Evolutionary conservation across 2,329 filamentous ascomycete species (phyloP), one percentile per base, ranked within the genome.

Genomic region (Xylaria sp.): DNA sequence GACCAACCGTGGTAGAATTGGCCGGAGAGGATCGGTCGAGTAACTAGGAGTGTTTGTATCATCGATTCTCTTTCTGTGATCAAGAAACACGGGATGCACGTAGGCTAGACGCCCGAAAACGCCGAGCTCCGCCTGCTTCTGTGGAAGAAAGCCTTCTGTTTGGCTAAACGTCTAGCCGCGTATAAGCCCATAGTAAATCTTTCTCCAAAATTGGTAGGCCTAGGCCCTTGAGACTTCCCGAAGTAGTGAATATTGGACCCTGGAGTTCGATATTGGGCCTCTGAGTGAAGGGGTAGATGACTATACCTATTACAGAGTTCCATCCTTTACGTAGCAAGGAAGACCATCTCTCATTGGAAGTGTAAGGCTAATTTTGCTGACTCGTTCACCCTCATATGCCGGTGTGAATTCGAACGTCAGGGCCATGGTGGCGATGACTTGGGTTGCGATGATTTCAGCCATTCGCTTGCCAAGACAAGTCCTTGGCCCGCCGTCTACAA

Each of bases 321-420:
- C 62, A 29, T 52, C 46, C 37, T 67, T 74, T 11, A 81, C 75
- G 57, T 70, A 70, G 53, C 79, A 79, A 4, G 85, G 85, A 62
- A 89, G 70, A 0, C 87, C 87, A 2, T 80, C 85, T 54, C 86
- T 78, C 86, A 89, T 89, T 0, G 87, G 87, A 66, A 89, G 69
- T 3, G 87, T 89, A 49, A 89, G 74, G 65, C 86, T 88, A 51
- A 82, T 87, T 74, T 82, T 83, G 68, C 84, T 87, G 17, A 80
- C 76, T 65, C 85, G 80, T 68, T 85, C 80, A 37, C 67, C 74
- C 19, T 78, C 74, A 60, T 77, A 81, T 4, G 76, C 77, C 15
- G 75, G 73, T 60, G 69, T 70, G 53, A 88, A 83, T 6, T 86
- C 80, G 67, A 87, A 89, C 3, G 71, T 66, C 38, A 75, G 72